Evolutionary conservation across 1,284 basidiomycete species (phyloP), one percentile per base, ranked within the genome.

Genomic region (Ustilago esculenta): DNA sequence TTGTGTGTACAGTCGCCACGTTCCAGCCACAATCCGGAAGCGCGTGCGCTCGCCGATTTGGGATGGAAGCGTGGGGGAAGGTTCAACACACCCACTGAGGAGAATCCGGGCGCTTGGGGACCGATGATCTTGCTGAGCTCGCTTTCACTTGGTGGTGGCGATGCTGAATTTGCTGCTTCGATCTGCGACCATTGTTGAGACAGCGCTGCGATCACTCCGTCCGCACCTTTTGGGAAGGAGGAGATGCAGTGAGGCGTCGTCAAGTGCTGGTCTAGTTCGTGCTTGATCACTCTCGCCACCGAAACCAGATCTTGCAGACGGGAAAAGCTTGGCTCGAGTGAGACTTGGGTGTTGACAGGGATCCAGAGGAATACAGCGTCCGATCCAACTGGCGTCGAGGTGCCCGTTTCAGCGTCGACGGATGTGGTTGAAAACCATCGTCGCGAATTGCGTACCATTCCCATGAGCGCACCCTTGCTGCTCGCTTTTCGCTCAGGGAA

Each of bases 361-460:
- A 70, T 58, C 67, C 67, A 70, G 15, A 70, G 30, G 23, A 66
- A 70, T 10, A 66, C 67, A 1, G 63, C 67, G 21, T 70, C 67
- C 21, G 63, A 60, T 1, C 61, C 67, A 4, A 70, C 27, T 5
- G 67, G 67, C 2, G 44, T 57, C 4, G 50, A 25, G 9, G 37
- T 33, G 33, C 49, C 34, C 11, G 33, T 34, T 3, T 14, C 46
- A 6, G 40, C 40, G 6, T 56, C 33, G 0, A 37, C 34, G 3
- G 43, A 23, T 24, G 43, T 46, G 10, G 48, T 40, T 11, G 42
- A 39, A 1, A 70, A 17, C 67, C 67, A 70, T 41, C 67, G 34
- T 43, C 67, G 36, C 8, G 56, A 55, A 17, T 70, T 70, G 46
- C 67, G 54, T 6, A 63, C 63, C 54, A 70, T 66, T 7, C 67